phyloP scores from a whole-genome alignment of 768 basidiomycete species.

The Auricularia cornea region DNA sequence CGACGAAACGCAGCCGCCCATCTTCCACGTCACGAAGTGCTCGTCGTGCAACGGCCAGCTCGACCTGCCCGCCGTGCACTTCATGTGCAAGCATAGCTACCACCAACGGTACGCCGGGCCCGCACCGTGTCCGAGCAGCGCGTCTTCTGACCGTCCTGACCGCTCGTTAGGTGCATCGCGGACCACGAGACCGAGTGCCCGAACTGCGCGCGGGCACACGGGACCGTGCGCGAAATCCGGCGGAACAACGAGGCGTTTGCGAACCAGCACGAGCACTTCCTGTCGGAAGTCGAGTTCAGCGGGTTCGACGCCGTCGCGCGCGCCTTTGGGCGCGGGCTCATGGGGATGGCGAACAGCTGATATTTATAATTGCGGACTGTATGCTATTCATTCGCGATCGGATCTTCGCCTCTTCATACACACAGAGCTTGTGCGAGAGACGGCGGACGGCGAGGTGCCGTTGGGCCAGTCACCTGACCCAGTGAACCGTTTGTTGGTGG shows the following conservation, averaged over 20 bases:
- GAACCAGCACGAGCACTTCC: slow-evolving; percentile 73
- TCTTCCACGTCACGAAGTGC: slow-evolving; percentile 93
- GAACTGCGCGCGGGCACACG: slow-evolving; percentile 76
- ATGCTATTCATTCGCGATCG: not conserved
- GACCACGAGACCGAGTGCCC: slow-evolving; percentile 90
- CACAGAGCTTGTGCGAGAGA: no score
- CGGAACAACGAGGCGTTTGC: slow-evolving; percentile 77
- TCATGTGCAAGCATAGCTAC: slow-evolving; percentile 97
- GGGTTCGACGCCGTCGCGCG: slow-evolving; percentile 66
- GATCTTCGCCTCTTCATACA: no score
- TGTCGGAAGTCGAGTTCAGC: slow-evolving; percentile 59
- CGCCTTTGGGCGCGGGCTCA: slow-evolving; percentile 54
- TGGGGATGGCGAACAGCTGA: not conserved
- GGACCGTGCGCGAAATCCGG: slow-evolving; percentile 82
- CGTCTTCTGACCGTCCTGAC: not conserved
- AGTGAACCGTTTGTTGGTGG: no score
- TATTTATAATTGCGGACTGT: not conserved
- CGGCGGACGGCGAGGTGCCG: no score
- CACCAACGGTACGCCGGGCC: slow-evolving; percentile 68
- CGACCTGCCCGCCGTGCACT: slow-evolving; percentile 89
- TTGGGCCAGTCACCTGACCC: no score
- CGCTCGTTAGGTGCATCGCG: slow-evolving; percentile 59
- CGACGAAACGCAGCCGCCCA: slow-evolving; percentile 67
- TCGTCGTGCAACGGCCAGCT: slow-evolving; percentile 82
- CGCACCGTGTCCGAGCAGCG: not conserved